Percentiles rank a stretch among this genome's conserved stretches.
These are phyloP conservation scores for Populus davidiana DNA, from an alignment of 345 rosid genomes.

Conservation along the genomic window DNA sequence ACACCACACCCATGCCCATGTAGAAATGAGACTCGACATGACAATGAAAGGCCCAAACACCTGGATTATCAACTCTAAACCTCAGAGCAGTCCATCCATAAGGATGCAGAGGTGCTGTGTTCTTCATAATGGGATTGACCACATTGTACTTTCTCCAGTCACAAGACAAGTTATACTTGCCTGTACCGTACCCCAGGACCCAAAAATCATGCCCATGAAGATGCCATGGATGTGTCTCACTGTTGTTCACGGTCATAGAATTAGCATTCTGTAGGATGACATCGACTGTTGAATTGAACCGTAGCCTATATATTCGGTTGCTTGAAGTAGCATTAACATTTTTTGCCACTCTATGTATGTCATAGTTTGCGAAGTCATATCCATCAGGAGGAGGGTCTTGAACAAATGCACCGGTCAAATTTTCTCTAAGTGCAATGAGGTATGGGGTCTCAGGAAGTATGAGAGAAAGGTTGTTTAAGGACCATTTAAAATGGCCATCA, in stretches of 20 bases:
- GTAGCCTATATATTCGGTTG: slow-evolving; percentile 42
- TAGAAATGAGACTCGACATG: slow-evolving; percentile 60
- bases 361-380: slow-evolving; percentile 21
- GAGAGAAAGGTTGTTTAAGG: slow-evolving; percentile 64
- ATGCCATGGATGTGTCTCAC: slow-evolving; percentile 77
- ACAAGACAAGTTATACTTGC: slow-evolving; percentile 41
- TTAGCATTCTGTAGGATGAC: slow-evolving; percentile 59
- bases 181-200: slow-evolving; percentile 56
- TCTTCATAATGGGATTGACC: slow-evolving; percentile 55
- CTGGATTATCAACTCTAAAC: slow-evolving; percentile 55
- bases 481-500: slow-evolving; percentile 41
- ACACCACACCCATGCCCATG: slow-evolving; percentile 62
- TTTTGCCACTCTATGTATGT: not conserved
- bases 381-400: slow-evolving; percentile 46
- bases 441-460: slow-evolving; percentile 54
- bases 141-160: slow-evolving; percentile 46
- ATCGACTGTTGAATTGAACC: slow-evolving; percentile 54
- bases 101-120: slow-evolving; percentile 60
- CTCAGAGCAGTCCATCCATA: slow-evolving; percentile 66
- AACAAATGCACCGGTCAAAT: slow-evolving; percentile 32
- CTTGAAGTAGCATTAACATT: slow-evolving; percentile 42
- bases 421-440: slow-evolving; percentile 51
- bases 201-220: slow-evolving; percentile 70
- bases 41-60: slow-evolving; percentile 64
- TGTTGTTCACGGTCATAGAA: slow-evolving; percentile 27